Evolutionary conservation across 768 basidiomycete species (phyloP).

Genomic region (Xerocomus spinulosus): DNA sequence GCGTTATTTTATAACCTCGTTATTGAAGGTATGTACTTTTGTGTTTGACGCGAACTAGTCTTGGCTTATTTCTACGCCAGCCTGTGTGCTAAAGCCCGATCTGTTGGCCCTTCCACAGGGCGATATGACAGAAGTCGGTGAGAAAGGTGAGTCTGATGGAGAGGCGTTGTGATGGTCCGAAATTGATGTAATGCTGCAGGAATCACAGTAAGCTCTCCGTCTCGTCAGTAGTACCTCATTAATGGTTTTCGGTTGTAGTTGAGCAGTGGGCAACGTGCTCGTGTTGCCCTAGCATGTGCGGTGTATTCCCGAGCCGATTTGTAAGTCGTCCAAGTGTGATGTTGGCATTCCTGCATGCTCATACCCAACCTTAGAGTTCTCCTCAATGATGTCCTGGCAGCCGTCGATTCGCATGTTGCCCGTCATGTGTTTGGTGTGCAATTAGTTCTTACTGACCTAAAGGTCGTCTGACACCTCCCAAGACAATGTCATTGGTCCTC

Average conservation of each 20-base stretch:
- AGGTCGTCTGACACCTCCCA: background rate
- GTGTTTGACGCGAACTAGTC: background rate
- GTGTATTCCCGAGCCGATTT: slow-evolving; percentile 91
- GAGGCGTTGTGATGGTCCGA: background rate
- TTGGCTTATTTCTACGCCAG: slow-evolving; percentile 29
- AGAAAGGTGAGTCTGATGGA: slow-evolving; percentile 58
- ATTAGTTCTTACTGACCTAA: no score
- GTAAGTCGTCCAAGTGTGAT: slow-evolving; percentile 37
- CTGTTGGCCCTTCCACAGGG: slow-evolving; percentile 73
- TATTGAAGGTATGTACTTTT: slow-evolving; percentile 53
- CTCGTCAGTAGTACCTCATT: slow-evolving; percentile 7
- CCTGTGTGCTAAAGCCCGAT: slow-evolving; percentile 84
- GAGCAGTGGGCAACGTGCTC: slow-evolving; percentile 81
- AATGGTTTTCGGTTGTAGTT: slow-evolving; percentile 41
- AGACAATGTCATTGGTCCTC: slow-evolving; percentile 86
- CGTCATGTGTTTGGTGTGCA: slow-evolving; percentile 72
- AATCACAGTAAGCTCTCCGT: slow-evolving; percentile 47
- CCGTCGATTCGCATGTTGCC: slow-evolving; percentile 83
- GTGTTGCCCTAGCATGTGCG: slow-evolving; percentile 79
- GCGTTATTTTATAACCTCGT: slow-evolving; percentile 79
- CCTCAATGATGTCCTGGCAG: slow-evolving; percentile 86
- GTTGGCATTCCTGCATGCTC: background rate
- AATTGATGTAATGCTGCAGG: slow-evolving; percentile 26
- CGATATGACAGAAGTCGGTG: no score
- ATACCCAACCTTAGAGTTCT: slow-evolving; percentile 46